Percentiles rank a stretch among this genome's conserved stretches.
These are phyloP conservation scores for Cucumis variabilis DNA, from an alignment of 331 rosid genomes.

Conservation along the genomic window DNA sequence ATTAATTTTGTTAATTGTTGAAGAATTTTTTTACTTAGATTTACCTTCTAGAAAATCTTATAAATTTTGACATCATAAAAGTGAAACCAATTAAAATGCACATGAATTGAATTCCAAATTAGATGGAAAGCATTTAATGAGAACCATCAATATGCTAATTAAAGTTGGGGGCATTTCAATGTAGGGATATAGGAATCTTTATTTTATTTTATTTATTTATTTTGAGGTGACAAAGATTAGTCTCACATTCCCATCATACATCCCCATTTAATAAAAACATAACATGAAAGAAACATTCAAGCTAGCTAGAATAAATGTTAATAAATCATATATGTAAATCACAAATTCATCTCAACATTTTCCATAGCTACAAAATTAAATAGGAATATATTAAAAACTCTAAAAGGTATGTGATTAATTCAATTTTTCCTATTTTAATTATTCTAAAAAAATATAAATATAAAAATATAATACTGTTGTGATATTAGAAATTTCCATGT, in stretches of 20 bases:
- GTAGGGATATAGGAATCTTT: not conserved
- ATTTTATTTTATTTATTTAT: not conserved
- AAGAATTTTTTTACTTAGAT: too few relatives aligned
- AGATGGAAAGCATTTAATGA: not conserved
- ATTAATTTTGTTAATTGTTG: too few relatives aligned
- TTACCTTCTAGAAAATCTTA: too few relatives aligned
- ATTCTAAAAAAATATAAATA: too few relatives aligned
- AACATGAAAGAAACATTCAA: not conserved
- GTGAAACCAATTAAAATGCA: not conserved
- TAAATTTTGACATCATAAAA: not conserved
- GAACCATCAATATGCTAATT: not conserved
- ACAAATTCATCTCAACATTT: not conserved
- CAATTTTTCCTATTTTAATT: too few relatives aligned
- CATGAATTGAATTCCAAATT: not conserved
- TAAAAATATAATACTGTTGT: too few relatives aligned
- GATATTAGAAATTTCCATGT: too few relatives aligned
- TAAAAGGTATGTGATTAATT: too few relatives aligned
- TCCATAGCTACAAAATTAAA: not conserved
- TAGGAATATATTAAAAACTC: too few relatives aligned
- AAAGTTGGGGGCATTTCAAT: not conserved
- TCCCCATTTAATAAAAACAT: not conserved
- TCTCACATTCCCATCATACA: not conserved
- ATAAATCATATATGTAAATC: not conserved
- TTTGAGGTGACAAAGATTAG: not conserved
- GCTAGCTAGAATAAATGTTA: not conserved